Evolutionary conservation across 2,329 filamentous ascomycete genomes (phyloP), one percentile per base, ranked within the genome.

Genomic region (Aspergillus brunneoviolaceus): DNA sequence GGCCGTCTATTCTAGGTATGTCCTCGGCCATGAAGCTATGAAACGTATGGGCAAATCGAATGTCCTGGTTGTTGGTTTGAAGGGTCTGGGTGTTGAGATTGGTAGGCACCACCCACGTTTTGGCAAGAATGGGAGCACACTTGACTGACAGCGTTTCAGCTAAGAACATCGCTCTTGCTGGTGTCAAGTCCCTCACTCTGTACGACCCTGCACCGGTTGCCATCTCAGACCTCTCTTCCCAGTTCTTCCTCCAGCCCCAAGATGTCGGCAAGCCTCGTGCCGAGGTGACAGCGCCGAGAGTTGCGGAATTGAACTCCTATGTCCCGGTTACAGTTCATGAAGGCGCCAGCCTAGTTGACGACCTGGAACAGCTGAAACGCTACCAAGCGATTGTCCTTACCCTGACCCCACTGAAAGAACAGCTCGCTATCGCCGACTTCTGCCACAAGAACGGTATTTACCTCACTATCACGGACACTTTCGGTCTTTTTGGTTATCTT

Each of bases 1-100:
- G 55, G 11, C 49, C 19, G 49, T 33, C 33, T 23, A 12, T 31
- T 35, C 49, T 55, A 81, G 79, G 55, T 89, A 89, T 70, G 87
- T 89, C 58, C 84, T 89, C 58, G 87, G 95, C 58, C 87, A 89
- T 73, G 87, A 89, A 76, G 87, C 95, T 67, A 99, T 99, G 95
- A 98, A 96, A 84, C 92, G 95, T 72, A 99, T 99, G 95, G 87
- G 93, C 72, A 91, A 92, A 63, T 98, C 95, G 58, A 96, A 98
- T 74, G 86, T 99, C 61, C 89, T 99, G 56, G 84, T 99, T 59
- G 90, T 94, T 63, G 95, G 95, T 65, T 82, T 98, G 67, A 94
- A 95, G 77, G 95, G 95, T 55, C 85, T 99, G 47, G 95, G 95
- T 81, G 94, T 97, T 58, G 95, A 99, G 80, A 95, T 99, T 70